A percentile compares a stretch with the other conserved stretches of the same genome.
Conservation (phyloP, 1,284 basidiomycete genomes). For the Melampsora larici-populina region DNA sequence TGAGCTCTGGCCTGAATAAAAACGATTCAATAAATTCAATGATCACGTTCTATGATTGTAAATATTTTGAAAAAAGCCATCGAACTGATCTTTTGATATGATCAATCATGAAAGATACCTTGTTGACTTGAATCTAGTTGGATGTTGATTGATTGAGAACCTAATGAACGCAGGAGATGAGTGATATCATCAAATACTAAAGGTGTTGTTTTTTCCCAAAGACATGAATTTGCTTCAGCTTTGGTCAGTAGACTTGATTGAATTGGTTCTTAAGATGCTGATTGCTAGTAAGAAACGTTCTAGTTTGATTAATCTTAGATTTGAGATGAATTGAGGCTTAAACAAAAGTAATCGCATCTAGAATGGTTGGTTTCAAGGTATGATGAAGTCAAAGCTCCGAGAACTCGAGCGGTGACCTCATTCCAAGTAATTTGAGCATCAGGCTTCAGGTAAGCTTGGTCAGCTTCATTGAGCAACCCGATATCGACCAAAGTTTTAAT, state of each 20-base stretch:
- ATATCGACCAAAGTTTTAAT: constrained; percentile 81
- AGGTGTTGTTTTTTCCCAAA: constrained; percentile 81
- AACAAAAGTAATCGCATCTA: no score
- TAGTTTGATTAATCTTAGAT: no score
- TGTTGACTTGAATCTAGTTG: constrained; percentile 71
- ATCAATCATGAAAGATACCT: constrained; percentile 66
- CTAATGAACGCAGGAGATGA: constrained; percentile 58
- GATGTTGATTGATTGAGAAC: constrained; percentile 63
- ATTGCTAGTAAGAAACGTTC: no score
- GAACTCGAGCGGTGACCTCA: constrained; percentile 74
- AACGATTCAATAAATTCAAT: background rate
- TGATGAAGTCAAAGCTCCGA: constrained; percentile 60
- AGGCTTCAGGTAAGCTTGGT: constrained; percentile 71
- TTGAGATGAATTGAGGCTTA: no score
- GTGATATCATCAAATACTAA: constrained; percentile 71
- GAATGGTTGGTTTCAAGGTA: no score
- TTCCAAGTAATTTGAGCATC: constrained; percentile 68
- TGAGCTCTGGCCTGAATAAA: constrained; percentile 67
- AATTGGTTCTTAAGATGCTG: background rate
- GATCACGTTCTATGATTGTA: background rate
- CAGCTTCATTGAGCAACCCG: constrained; percentile 75
- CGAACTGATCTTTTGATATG: constrained; percentile 63
- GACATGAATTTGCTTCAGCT: constrained; percentile 71
- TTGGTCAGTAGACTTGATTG: constrained; percentile 57
- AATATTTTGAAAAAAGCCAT: background rate